A percentile compares a stretch with the other conserved stretches of the same genome.
Conservation (phyloP, 805 yeast genomes). For the Metschnikowia orientalis region DNA sequence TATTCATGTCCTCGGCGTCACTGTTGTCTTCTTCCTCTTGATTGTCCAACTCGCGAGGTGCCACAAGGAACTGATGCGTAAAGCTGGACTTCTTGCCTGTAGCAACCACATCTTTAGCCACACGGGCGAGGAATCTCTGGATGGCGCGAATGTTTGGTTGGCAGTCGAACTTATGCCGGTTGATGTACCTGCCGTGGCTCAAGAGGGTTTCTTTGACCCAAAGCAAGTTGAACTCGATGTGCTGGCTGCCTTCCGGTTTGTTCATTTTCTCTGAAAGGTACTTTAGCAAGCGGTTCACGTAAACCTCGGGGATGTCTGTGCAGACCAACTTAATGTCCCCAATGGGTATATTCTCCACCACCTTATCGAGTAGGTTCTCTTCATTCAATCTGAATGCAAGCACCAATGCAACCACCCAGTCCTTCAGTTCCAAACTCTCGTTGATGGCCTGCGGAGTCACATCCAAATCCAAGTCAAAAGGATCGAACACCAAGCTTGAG, state of each 20-base stretch:
- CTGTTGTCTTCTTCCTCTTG: slow-evolving; percentile 8
- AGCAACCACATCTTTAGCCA: slow-evolving; percentile 67
- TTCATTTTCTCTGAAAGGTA: slow-evolving; percentile 63
- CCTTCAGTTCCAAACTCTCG: slow-evolving; percentile 53
- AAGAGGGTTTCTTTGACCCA: slow-evolving; percentile 75
- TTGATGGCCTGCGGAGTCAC: slow-evolving; percentile 77
- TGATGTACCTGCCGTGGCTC: slow-evolving; percentile 73
- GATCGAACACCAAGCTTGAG: slow-evolving; percentile 75
- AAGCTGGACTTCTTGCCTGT: slow-evolving; percentile 52
- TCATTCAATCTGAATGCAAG: slow-evolving; percentile 96
- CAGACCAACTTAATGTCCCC: slow-evolving; percentile 65
- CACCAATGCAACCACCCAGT: slow-evolving; percentile 72
- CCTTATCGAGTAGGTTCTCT: slow-evolving; percentile 60
- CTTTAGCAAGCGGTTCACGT: slow-evolving; percentile 59
- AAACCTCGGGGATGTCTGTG: slow-evolving; percentile 70
- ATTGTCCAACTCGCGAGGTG: slow-evolving; percentile 7
- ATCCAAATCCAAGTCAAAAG: slow-evolving; percentile 90
- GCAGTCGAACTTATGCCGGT: slow-evolving; percentile 56
- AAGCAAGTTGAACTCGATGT: slow-evolving; percentile 74
- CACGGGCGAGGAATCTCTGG: slow-evolving; percentile 68
- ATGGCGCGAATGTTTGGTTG: slow-evolving; percentile 61
- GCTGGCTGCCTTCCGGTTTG: slow-evolving; percentile 58
- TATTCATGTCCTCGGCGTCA: slow-evolving; percentile 11
- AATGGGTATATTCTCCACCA: slow-evolving; percentile 70
- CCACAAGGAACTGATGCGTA: slow-evolving; percentile 46